These are phyloP conservation scores for Daedaleopsis nitida DNA, from an alignment of 768 basidiomycete genomes.

Conservation along the genomic window DNA sequence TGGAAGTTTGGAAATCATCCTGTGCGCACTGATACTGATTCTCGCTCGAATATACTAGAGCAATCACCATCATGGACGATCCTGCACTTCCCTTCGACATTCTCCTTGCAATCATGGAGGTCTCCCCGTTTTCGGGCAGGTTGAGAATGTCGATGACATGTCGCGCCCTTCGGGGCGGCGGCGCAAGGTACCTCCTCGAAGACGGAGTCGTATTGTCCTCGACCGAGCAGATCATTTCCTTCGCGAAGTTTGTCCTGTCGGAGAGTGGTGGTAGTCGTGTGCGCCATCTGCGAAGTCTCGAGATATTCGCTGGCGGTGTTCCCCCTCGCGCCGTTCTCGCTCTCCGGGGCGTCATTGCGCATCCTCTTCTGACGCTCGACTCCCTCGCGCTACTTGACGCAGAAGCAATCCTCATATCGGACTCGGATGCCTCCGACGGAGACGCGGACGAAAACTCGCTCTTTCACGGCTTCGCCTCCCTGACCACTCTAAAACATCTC, in stretches of 20 bases:
- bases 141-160: conserved; percentile 8
- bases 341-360: neutral
- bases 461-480: neutral
- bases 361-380: neutral
- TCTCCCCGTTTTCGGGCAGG: neutral
- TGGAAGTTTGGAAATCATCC: too few species aligned
- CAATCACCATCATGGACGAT: neutral
- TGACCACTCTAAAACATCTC: conserved; percentile 9
- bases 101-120: conserved; percentile 3
- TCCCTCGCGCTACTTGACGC: conserved; percentile 3
- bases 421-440: neutral
- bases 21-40: too few species aligned
- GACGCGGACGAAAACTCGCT: neutral
- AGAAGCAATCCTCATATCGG: conserved; percentile 2
- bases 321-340: neutral
- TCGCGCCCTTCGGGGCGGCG: neutral
- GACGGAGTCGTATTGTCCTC: neutral
- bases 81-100: conserved; percentile 9
- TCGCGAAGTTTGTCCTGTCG: conserved; percentile 4
- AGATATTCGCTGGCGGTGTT: conserved; percentile 4
- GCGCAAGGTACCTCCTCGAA: conserved; percentile 4
- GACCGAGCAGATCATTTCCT: neutral
- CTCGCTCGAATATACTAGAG: too few species aligned
- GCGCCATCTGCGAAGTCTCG: neutral
- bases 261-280: neutral